These are phyloP conservation scores for Pythium pyrilobum DNA, from an alignment of 352 stramenopile genomes.

Conservation along the genomic window DNA sequence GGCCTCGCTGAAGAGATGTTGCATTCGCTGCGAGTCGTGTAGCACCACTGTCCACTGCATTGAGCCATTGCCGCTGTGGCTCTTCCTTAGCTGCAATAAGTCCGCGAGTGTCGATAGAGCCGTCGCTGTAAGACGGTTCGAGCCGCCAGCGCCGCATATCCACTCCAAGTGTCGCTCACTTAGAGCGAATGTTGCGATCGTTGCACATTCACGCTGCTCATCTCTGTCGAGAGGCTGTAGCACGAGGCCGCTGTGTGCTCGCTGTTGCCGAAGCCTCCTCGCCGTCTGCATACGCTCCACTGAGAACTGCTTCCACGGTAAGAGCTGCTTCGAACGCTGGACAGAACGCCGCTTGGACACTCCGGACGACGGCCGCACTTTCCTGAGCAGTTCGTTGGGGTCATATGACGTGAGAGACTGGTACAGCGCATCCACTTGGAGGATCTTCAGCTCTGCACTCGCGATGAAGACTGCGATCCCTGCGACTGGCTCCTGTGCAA, in stretches of 20 bases:
- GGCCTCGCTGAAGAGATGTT: slow-evolving; percentile 7
- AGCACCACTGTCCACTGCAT: background rate
- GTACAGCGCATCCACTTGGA: background rate
- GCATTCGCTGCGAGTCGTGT: background rate
- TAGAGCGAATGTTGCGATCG: slow-evolving; percentile 19
- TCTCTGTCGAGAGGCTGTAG: slow-evolving; percentile 1
- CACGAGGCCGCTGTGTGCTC: background rate
- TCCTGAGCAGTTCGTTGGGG: background rate
- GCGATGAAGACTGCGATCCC: slow-evolving; percentile 24
- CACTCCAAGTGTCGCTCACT: slow-evolving; percentile 25
- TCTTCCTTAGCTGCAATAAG: background rate
- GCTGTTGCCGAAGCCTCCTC: slow-evolving; percentile 8
- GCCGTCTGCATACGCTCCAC: slow-evolving; percentile 40
- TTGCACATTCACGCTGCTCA: slow-evolving; percentile 6
- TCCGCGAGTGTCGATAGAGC: background rate
- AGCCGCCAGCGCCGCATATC: background rate
- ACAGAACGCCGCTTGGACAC: slow-evolving; percentile 1
- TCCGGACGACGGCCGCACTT: background rate
- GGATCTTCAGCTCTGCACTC: background rate
- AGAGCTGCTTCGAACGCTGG: slow-evolving; percentile 35
- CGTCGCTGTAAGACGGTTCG: background rate
- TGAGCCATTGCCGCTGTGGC: background rate
- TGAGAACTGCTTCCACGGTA: slow-evolving; percentile 59
- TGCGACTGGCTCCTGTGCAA: slow-evolving; percentile 18
- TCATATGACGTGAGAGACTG: background rate